These are phyloP conservation scores for Suillus weaverae DNA, from an alignment of 768 basidiomycete species.

Conservation along the genomic window DNA sequence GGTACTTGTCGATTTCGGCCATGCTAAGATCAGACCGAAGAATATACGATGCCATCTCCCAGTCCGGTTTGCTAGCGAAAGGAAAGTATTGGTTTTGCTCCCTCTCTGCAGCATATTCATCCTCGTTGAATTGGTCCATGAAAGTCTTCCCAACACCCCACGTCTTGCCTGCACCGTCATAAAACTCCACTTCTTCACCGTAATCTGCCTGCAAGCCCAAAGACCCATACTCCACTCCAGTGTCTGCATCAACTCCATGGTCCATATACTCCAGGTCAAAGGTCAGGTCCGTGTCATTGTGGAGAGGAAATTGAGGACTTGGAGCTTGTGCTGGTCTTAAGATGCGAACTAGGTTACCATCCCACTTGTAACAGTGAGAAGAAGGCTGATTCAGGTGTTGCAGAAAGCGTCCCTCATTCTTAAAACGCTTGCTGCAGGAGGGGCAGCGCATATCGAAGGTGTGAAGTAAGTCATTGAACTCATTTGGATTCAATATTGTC, in stretches of 20 bases:
- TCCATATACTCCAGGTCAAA: background rate
- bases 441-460: background rate
- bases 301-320: too few relatives aligned
- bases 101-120: background rate
- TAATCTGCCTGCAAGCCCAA: background rate
- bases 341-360: background rate
- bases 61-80: background rate
- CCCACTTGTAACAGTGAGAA: background rate
- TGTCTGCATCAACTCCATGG: background rate
- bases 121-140: too few relatives aligned
- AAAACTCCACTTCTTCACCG: too few relatives aligned
- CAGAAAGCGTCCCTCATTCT: background rate
- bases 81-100: background rate
- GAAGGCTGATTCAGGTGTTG: background rate
- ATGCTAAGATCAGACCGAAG: conserved; percentile 1
- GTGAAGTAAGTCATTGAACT: background rate
- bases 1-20: background rate
- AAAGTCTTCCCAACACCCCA: too few relatives aligned
- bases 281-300: background rate
- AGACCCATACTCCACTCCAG: too few relatives aligned
- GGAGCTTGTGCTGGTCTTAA: background rate
- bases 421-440: background rate
- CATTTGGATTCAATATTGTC: background rate
- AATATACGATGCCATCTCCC: background rate
- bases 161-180: too few relatives aligned